A percentile compares a stretch with the other conserved stretches of the same genome.
These are phyloP conservation scores for Talaromyces stipitatus DNA, from an alignment of 495 filamentous ascomycete species.

Conservation along the genomic window DNA sequence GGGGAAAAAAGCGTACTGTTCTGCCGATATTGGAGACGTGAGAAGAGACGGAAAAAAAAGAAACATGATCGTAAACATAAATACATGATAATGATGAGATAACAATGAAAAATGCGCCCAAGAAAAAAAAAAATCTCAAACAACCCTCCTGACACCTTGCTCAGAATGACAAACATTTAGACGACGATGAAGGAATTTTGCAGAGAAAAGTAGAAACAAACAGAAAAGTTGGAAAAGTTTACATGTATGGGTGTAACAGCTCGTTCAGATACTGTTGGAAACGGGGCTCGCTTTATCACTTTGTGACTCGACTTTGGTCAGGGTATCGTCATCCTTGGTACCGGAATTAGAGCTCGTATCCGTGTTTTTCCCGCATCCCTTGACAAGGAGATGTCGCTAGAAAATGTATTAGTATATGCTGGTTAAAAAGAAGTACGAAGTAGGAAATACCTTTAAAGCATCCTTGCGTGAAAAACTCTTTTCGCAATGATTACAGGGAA, in stretches of 20 bases:
- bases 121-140: not conserved
- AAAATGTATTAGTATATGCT: constrained; percentile 18
- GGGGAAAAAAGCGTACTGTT: not conserved
- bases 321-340: constrained; percentile 5
- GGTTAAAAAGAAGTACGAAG: constrained; percentile 7
- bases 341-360: constrained; percentile 11
- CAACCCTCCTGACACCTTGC: constrained; percentile 5
- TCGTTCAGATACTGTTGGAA: constrained; percentile 2
- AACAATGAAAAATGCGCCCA: not conserved
- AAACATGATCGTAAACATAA: constrained; percentile 3
- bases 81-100: not conserved
- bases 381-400: constrained; percentile 88
- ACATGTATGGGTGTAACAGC: not conserved
- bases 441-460: constrained; percentile 75
- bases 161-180: not conserved
- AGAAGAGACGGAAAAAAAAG: not conserved
- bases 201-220: not conserved
- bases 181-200: not conserved
- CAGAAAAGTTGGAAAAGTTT: not conserved
- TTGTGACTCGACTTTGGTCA: constrained; percentile 7
- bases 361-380: constrained; percentile 71
- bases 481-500: constrained; percentile 83
- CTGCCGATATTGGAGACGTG: not conserved
- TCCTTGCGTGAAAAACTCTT: constrained; percentile 98
- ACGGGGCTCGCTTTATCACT: constrained; percentile 10